Percentiles rank a stretch among this genome's conserved stretches.
These are phyloP conservation scores for Wickerhamiella vanderwaltii DNA, from an alignment of 805 yeast species.

Conservation along the genomic window DNA sequence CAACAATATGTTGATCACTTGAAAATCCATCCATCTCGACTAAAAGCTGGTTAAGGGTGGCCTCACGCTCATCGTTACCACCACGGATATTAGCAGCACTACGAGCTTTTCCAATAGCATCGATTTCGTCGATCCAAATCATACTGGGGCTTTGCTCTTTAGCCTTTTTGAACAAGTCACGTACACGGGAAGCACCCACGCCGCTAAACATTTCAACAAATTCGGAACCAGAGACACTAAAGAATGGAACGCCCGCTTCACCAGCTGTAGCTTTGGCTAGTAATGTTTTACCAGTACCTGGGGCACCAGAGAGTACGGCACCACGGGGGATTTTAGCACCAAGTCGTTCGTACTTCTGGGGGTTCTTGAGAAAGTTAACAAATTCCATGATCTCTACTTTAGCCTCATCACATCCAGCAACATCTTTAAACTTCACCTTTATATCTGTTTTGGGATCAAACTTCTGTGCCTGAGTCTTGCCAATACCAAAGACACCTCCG, in stretches of 20 bases:
- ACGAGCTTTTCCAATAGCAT: constrained; percentile 85
- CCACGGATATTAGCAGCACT: constrained; percentile 45
- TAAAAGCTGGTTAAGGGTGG: constrained; percentile 78
- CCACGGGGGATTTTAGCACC: constrained; percentile 96
- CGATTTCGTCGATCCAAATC: constrained; percentile 87
- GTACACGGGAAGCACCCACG: constrained; percentile 90
- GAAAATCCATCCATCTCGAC: constrained; percentile 96
- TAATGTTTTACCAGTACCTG: constrained; percentile 93
- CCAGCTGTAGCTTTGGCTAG: constrained; percentile 94
- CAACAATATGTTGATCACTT: constrained; percentile 81
- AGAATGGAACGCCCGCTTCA: constrained; percentile 89
- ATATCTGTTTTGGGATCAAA: constrained; percentile 78
- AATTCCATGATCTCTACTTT: constrained; percentile 93
- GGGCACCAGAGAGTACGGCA: constrained; percentile 88
- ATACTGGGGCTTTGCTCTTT: constrained; percentile 83
- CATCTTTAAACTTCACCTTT: constrained; percentile 72
- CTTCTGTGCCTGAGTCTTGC: constrained; percentile 65
- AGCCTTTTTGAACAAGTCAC: constrained; percentile 84
- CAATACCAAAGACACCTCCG: constrained; percentile 63
- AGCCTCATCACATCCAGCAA: constrained; percentile 91
- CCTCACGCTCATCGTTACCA: constrained; percentile 85
- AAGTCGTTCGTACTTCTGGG: constrained; percentile 67
- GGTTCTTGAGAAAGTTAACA: constrained; percentile 77
- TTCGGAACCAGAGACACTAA: constrained; percentile 85
- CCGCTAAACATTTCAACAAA: constrained; percentile 97